Percentiles rank a stretch among this genome's conserved stretches.
Evolutionary conservation across 1,284 basidiomycete species (phyloP).

Genomic region (Ustilago shanxiensis): DNA sequence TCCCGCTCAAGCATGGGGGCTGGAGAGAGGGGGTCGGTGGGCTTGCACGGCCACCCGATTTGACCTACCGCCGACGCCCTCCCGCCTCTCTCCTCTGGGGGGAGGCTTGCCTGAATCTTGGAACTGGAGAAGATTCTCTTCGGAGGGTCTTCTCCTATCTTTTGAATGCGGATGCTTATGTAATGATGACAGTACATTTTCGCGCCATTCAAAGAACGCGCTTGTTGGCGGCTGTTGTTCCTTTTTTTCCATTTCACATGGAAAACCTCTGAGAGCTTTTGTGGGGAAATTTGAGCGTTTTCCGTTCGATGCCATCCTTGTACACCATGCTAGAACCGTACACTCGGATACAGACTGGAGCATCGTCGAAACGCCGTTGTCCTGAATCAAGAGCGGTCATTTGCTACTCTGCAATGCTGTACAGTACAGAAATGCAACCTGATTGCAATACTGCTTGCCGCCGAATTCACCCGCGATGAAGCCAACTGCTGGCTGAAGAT

Average conservation of each 20-base stretch:
- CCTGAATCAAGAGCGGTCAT: too few species aligned
- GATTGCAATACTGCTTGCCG: too few species aligned
- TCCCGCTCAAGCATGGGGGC: slow-evolving; percentile 57
- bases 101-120: slow-evolving; percentile 58
- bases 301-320: slow-evolving; percentile 1
- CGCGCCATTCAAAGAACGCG: too few species aligned
- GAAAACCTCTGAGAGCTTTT: slow-evolving; percentile 7
- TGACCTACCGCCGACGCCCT: slow-evolving; percentile 57
- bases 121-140: slow-evolving; percentile 42
- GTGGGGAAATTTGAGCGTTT: slow-evolving; percentile 16
- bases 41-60: slow-evolving; percentile 61
- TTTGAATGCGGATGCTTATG: slow-evolving; percentile 21
- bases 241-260: slow-evolving; percentile 19
- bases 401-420: too few species aligned
- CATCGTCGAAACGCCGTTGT: background rate
- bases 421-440: too few species aligned
- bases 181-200: slow-evolving; percentile 45
- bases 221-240: slow-evolving; percentile 2
- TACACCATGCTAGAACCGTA: background rate
- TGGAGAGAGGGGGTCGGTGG: slow-evolving; percentile 58
- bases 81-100: slow-evolving; percentile 58
- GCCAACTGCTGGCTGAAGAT: too few species aligned
- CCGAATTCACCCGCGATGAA: too few species aligned
- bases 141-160: slow-evolving; percentile 28
- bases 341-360: background rate